Evolutionary conservation across 2,329 filamentous ascomycete genomes (phyloP).

Genomic region (Metarhizium anisopliae): DNA sequence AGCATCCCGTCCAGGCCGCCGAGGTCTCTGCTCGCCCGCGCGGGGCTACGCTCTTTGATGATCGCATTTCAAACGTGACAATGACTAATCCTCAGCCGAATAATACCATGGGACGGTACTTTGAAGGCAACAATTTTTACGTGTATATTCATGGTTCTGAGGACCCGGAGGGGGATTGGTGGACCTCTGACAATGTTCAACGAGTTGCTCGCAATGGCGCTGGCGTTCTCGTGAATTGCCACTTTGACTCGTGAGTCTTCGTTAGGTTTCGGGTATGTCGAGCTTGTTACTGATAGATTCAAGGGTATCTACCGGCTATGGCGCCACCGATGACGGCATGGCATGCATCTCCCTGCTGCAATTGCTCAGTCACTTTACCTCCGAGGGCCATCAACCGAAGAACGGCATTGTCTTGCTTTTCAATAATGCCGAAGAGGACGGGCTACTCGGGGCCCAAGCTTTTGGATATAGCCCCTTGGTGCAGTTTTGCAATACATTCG

Average conservation of each 20-base stretch:
- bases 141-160: constrained; percentile 81
- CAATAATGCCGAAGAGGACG: constrained; percentile 96
- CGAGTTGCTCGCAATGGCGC: constrained; percentile 49
- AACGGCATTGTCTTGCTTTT: constrained; percentile 76
- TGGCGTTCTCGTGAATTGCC: constrained; percentile 86
- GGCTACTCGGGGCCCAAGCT: constrained; percentile 74
- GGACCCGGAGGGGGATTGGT: constrained; percentile 67
- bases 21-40: constrained; percentile 6
- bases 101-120: constrained; percentile 54
- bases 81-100: constrained; percentile 46
- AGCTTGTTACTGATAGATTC: not conserved
- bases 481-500: constrained; percentile 73
- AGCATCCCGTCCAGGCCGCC: not conserved
- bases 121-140: constrained; percentile 86
- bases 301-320: constrained; percentile 86
- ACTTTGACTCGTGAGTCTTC: constrained; percentile 62
- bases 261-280: not conserved
- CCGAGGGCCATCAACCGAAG: constrained; percentile 59
- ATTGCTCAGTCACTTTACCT: constrained; percentile 78
- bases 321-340: constrained; percentile 89
- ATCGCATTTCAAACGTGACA: constrained; percentile 70
- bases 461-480: constrained; percentile 78
- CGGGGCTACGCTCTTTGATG: constrained; percentile 64
- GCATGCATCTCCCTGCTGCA: constrained; percentile 82
- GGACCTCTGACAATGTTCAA: constrained; percentile 38